These are phyloP conservation scores for Paramecium bursaria DNA, from an alignment of 73 alveolate genomes.

Conservation along the genomic window DNA sequence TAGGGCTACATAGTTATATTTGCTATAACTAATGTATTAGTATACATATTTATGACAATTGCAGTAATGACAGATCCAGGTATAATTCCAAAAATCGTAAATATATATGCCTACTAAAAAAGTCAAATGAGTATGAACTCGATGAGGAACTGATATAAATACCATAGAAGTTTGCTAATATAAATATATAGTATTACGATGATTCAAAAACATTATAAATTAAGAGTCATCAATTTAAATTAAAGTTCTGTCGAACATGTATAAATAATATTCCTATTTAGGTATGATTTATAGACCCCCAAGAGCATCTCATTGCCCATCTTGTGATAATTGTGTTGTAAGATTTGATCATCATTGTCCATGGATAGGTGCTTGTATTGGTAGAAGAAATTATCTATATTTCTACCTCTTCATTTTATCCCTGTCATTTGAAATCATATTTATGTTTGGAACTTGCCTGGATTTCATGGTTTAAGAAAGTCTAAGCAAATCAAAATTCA, in stretches of 20 bases:
- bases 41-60: slow-evolving; percentile 18
- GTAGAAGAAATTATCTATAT: slow-evolving; percentile 91
- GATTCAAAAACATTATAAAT: slow-evolving; percentile 51
- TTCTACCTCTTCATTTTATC: slow-evolving; percentile 63
- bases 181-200: background rate
- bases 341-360: slow-evolving; percentile 96
- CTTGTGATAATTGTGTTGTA: slow-evolving; percentile 92
- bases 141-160: slow-evolving; percentile 61
- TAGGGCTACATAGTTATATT: slow-evolving; percentile 14
- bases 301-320: slow-evolving; percentile 91
- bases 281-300: slow-evolving; percentile 91
- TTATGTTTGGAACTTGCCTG: slow-evolving; percentile 18
- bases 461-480: slow-evolving; percentile 20
- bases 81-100: slow-evolving; percentile 66
- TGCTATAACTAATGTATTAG: slow-evolving; percentile 6
- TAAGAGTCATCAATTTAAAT: slow-evolving; percentile 53
- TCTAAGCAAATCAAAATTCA: background rate
- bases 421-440: slow-evolving; percentile 26
- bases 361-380: slow-evolving; percentile 95
- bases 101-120: background rate
- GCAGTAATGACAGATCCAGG: slow-evolving; percentile 68
- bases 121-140: slow-evolving; percentile 62
- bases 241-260: slow-evolving; percentile 67
- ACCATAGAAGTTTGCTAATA: slow-evolving; percentile 49
- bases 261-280: background rate